These are phyloP conservation scores for Rhizophagus sp. DNA, from an alignment of 192 early-diverging fungal species.

Conservation along the genomic window DNA sequence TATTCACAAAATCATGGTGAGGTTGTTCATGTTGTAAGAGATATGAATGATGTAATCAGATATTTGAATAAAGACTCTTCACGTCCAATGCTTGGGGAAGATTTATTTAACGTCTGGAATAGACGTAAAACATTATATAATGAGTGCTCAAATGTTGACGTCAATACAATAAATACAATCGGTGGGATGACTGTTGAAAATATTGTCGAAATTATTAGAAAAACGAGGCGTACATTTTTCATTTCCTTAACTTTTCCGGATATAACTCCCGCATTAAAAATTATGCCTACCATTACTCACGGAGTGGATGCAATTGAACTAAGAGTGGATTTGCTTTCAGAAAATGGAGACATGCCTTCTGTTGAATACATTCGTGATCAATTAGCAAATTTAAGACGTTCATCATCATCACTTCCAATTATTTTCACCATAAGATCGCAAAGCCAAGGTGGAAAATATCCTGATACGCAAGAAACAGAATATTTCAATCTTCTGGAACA, in stretches of 20 bases:
- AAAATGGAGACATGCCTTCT: slow-evolving; percentile 37
- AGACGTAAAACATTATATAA: slow-evolving; percentile 76
- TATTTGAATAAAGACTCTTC: slow-evolving; percentile 82
- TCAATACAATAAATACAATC: slow-evolving; percentile 41
- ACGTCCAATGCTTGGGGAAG: slow-evolving; percentile 82
- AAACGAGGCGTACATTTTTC: slow-evolving; percentile 67
- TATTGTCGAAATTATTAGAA: slow-evolving; percentile 21
- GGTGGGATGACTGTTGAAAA: slow-evolving; percentile 62
- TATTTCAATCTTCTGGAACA: slow-evolving; percentile 66
- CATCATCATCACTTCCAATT: slow-evolving; percentile 76
- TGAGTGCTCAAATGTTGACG: slow-evolving; percentile 77
- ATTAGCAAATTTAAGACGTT: slow-evolving; percentile 72
- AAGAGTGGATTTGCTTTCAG: slow-evolving; percentile 81
- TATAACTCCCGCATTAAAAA: slow-evolving; percentile 50
- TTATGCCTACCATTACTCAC: slow-evolving; percentile 63
- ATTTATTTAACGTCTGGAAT: slow-evolving; percentile 77
- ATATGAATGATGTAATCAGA: slow-evolving; percentile 76
- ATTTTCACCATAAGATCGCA: slow-evolving; percentile 92
- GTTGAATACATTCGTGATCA: slow-evolving; percentile 76
- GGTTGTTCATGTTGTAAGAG: slow-evolving; percentile 81
- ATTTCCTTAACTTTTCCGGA: slow-evolving; percentile 82
- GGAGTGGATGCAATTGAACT: slow-evolving; percentile 92
- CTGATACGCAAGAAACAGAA: slow-evolving; percentile 58
- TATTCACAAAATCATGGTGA: slow-evolving; percentile 56
- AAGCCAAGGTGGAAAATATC: slow-evolving; percentile 87